A percentile compares a stretch with the other conserved stretches of the same genome.
Evolutionary conservation across 495 filamentous ascomycete species (phyloP).

Genomic region (Aspergillus asperescens): DNA sequence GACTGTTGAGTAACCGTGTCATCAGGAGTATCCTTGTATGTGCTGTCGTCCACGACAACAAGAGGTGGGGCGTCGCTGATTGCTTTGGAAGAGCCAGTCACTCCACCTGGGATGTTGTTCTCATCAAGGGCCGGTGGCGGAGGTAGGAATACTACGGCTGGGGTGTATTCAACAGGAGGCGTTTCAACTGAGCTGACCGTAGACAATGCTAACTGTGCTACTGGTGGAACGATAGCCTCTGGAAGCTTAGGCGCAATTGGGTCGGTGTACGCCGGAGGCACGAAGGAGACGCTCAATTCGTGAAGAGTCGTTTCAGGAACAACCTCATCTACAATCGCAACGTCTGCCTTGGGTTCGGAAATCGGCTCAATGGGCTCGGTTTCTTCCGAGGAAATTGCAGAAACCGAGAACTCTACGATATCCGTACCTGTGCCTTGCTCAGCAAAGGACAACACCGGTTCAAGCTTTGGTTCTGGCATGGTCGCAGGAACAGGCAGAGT

Average conservation of each 20-base stretch:
- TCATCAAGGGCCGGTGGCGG: slow-evolving; percentile 18
- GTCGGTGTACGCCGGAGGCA: slow-evolving; percentile 32
- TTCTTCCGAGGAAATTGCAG: slow-evolving; percentile 18
- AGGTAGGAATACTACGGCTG: slow-evolving; percentile 15
- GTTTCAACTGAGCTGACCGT: slow-evolving; percentile 40
- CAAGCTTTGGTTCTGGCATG: slow-evolving; percentile 18
- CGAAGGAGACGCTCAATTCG: slow-evolving; percentile 30
- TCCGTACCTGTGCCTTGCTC: slow-evolving; percentile 20
- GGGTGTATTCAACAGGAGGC: slow-evolving; percentile 22
- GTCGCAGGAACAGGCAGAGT: slow-evolving; percentile 24
- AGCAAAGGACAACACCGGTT: slow-evolving; percentile 22
- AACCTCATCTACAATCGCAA: slow-evolving; percentile 11
- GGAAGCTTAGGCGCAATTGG: slow-evolving; percentile 27
- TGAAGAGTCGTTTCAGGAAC: slow-evolving; percentile 26
- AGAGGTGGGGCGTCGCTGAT: slow-evolving; percentile 20
- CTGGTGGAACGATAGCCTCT: slow-evolving; percentile 13
- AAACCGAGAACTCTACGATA: slow-evolving; percentile 32
- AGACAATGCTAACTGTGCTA: slow-evolving; percentile 30
- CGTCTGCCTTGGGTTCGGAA: slow-evolving; percentile 14
- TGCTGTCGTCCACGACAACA: slow-evolving; percentile 52
- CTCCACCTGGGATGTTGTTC: slow-evolving; percentile 5
- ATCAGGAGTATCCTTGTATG: slow-evolving; percentile 36
- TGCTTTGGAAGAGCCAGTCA: slow-evolving; percentile 14
- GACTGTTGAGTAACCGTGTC: slow-evolving; percentile 37
- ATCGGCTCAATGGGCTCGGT: slow-evolving; percentile 10